These are phyloP conservation scores for Flaveria floridana DNA, from an alignment of 140 eudicot genomes.

Conservation along the genomic window DNA sequence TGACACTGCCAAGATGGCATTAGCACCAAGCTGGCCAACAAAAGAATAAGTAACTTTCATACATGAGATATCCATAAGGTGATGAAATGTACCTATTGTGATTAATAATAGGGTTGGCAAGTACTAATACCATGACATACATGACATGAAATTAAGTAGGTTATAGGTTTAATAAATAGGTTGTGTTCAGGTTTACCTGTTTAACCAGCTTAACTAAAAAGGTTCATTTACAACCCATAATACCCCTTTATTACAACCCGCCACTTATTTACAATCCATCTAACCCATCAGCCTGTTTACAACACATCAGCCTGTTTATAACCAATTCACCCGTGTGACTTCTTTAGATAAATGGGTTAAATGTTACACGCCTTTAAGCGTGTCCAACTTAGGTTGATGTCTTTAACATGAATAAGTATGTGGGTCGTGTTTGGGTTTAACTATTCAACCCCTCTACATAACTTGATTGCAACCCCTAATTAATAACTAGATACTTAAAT, in stretches of 20 bases:
- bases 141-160: too few species aligned
- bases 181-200: not conserved
- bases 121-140: too few species aligned
- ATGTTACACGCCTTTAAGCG: too few species aligned
- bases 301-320: too few species aligned
- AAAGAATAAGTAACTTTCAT: not conserved
- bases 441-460: too few species aligned
- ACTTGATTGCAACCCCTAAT: not conserved
- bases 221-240: not conserved
- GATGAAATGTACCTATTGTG: not conserved
- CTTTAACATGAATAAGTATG: too few species aligned
- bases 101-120: not conserved
- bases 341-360: too few species aligned
- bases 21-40: slow-evolving; percentile 51
- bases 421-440: too few species aligned
- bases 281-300: too few species aligned
- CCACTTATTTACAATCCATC: too few species aligned
- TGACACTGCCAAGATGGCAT: slow-evolving; percentile 56
- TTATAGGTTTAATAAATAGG: not conserved
- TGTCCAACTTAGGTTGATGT: too few species aligned
- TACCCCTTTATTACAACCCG: too few species aligned
- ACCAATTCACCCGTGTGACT: not conserved
- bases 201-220: not conserved
- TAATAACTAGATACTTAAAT: not conserved
- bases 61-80: not conserved